Evolutionary conservation across 129 eudicot genomes (phyloP).

Genomic region (Helianthus annuus): HanXRQr2.0-SUNRISE NC_035439.2:92936673-92937172

Average conservation of each 20-base stretch:
- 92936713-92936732: slow-evolving; percentile 82
- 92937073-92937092: no score
- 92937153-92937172: no score
- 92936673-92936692: slow-evolving; percentile 4
- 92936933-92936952: slow-evolving; percentile 1
- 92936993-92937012: slow-evolving; percentile 8
- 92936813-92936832: slow-evolving; percentile 86
- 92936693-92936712: slow-evolving; percentile 37
- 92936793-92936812: slow-evolving; percentile 96
- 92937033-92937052: no score
- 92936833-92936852: slow-evolving; percentile 57
- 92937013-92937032: no score
- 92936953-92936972: slow-evolving; percentile 20
- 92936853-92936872: slow-evolving; percentile 5
- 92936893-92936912: background rate
- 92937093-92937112: no score
- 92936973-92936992: slow-evolving; percentile 16
- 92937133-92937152: no score
- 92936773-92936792: slow-evolving; percentile 84
- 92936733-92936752: slow-evolving; percentile 47
- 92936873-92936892: slow-evolving; percentile 30
- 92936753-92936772: slow-evolving; percentile 88
- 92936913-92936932: slow-evolving; percentile 19
- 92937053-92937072: no score
- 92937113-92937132: no score